Conservation (phyloP, 2,329 filamentous ascomycete genomes). For the Microdochium trichocladiopsis region DNA sequence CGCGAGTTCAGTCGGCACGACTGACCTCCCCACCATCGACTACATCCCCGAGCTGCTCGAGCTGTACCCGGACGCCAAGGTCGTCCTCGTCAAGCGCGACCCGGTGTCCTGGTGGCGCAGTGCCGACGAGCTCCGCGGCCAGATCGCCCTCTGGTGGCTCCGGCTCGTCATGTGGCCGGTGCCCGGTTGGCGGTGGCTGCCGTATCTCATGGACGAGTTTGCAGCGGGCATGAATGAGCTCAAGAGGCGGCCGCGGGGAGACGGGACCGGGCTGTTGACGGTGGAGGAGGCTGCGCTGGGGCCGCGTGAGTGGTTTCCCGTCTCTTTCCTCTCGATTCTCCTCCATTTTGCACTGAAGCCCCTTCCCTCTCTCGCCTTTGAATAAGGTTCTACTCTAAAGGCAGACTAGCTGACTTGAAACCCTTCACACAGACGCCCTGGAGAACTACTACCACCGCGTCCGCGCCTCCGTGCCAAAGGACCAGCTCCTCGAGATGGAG, state of each 20-base stretch:
- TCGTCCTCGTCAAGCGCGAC: conserved; percentile 25
- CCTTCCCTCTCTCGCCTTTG: neutral
- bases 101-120: conserved; percentile 17
- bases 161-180: conserved; percentile 1
- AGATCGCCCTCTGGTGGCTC: conserved; percentile 1
- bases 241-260: neutral
- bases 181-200: conserved; percentile 2
- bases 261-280: neutral
- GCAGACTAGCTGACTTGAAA: neutral
- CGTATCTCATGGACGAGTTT: neutral
- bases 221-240: neutral
- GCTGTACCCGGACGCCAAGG: conserved; percentile 27
- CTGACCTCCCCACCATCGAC: conserved; percentile 27
- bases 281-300: neutral
- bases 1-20: conserved; percentile 30
- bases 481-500: conserved; percentile 2
- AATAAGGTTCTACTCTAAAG: neutral
- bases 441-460: neutral
- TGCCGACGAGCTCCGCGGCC: conserved; percentile 2
- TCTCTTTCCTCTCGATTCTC: neutral
- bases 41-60: conserved; percentile 25
- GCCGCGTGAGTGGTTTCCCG: neutral
- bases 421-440: neutral
- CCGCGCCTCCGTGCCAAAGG: neutral
- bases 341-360: too few relatives aligned